Conservation (phyloP, 495 filamentous ascomycete genomes). For the Neurospora sp. region DNA sequence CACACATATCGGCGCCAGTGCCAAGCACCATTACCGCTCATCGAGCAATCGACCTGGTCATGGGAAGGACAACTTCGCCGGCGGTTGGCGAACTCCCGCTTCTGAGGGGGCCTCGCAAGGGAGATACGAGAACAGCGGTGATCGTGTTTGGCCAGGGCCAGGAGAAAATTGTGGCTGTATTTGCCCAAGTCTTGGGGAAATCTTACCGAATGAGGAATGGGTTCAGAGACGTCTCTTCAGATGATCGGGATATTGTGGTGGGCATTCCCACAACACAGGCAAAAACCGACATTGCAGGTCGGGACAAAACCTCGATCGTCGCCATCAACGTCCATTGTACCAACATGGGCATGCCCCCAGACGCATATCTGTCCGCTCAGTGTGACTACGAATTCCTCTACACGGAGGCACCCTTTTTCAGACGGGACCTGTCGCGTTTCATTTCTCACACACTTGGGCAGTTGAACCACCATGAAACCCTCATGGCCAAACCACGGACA, state of each 20-base stretch:
- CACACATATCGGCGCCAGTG: conserved; percentile 14
- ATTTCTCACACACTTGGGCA: conserved; percentile 68
- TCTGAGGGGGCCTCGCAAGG: conserved; percentile 27
- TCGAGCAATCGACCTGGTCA: conserved; percentile 15
- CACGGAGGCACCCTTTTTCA: conserved; percentile 55
- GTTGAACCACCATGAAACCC: conserved; percentile 58
- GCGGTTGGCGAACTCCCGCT: conserved; percentile 16
- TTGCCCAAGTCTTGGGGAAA: conserved; percentile 61
- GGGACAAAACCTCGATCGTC: conserved; percentile 42
- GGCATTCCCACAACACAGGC: conserved; percentile 46
- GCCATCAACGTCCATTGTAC: conserved; percentile 68
- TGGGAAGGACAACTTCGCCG: conserved; percentile 18
- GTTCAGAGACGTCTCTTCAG: conserved; percentile 38
- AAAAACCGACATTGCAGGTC: conserved; percentile 38
- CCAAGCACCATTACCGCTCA: conserved; percentile 15
- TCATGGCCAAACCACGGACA: conserved; percentile 64
- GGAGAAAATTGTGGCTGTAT: conserved; percentile 54
- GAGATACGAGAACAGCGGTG: conserved; percentile 45
- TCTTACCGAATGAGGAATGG: conserved; percentile 46
- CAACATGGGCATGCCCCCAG: conserved; percentile 55
- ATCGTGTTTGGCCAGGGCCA: conserved; percentile 52
- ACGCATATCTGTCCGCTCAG: conserved; percentile 48
- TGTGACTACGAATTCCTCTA: conserved; percentile 82
- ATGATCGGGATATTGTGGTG: conserved; percentile 45
- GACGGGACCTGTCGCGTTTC: conserved; percentile 68